phyloP scores from a whole-genome alignment of 208 protist species.

The Crithidia bombi region DNA sequence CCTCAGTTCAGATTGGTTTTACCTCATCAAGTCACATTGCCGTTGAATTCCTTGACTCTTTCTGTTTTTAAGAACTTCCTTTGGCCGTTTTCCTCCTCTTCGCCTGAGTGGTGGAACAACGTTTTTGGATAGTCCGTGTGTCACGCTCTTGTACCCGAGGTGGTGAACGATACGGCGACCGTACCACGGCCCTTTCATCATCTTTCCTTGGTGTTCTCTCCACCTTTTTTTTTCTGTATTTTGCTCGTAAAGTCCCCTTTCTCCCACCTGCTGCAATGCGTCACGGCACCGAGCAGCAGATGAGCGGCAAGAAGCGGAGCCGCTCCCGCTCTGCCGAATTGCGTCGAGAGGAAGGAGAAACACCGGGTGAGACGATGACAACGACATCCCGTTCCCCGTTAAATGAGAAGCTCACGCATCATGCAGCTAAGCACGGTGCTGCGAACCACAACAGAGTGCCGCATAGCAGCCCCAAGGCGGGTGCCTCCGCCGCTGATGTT shows the following conservation, averaged over 20 bases:
- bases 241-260: slow-evolving; percentile 1
- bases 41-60: too few species aligned
- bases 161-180: neutral
- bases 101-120: too few species aligned
- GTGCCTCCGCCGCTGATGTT: neutral
- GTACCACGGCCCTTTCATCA: neutral
- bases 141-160: too few species aligned
- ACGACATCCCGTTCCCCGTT: neutral
- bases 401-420: neutral
- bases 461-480: slow-evolving; percentile 2
- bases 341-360: neutral
- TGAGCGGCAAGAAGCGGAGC: slow-evolving; percentile 30
- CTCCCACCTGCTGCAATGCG: slow-evolving; percentile 10
- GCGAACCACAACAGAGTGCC: neutral
- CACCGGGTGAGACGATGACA: neutral
- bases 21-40: too few species aligned
- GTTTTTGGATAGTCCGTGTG: too few species aligned
- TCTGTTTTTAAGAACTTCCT: too few species aligned
- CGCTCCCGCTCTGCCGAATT: slow-evolving; percentile 31
- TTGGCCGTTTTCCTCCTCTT: too few species aligned
- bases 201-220: neutral
- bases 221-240: neutral
- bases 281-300: slow-evolving; percentile 10
- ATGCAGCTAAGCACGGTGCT: slow-evolving; percentile 10
- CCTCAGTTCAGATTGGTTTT: too few species aligned